Base-by-base conservation (phyloP, 2,329 filamentous ascomycete genomes). In the Aquanectria penicillioides region DNA sequence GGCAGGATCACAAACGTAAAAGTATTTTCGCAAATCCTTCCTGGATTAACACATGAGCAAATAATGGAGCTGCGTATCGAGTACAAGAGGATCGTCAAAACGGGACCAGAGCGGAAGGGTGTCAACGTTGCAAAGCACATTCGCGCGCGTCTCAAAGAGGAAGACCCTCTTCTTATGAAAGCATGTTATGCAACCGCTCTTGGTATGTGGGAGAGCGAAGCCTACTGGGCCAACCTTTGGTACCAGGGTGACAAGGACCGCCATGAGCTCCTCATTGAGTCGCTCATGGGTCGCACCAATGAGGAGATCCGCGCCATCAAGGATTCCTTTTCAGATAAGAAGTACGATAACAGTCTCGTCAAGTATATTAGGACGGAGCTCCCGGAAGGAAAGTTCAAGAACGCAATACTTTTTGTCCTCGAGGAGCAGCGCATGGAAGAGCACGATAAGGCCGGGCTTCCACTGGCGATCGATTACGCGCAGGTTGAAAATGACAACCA, bases 141-240 rank as follows among this genome's bases (percentile, higher is more conserved):
- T 73, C 92, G 92, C 61, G 81, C 86, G 15, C 84, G 87, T 17
- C 83, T 94, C 69, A 93, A 94, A 77, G 88, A 92, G 37, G 85
- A 88, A 67, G 84, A 90, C 51, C 83, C 88, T 5, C 89, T 87
- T 67, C 89, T 98, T 66, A 94, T 94, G 78, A 98, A 98, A 77
- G 91, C 91, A 6, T 93, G 90, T 71, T 97, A 98, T 74, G 88
- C 94, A 4, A 94, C 92, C 3, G 93, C 94, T 0, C 85, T 98
- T 0, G 95, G 95, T 9, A 85, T 86, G 49, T 98, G 93, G 89
- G 95, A 97, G 78, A 90, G 89, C 67, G 95, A 99, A 75, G 92
- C 93, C 0, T 97, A 97, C 81, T 99, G 95, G 94, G 93, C 94
- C 59, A 98, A 97, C 75, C 97, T 93, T 76, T 98, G 93, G 89